Evolutionary conservation across 129 eudicot species (phyloP).

Genomic region (Ambrosia trifida): DNA sequence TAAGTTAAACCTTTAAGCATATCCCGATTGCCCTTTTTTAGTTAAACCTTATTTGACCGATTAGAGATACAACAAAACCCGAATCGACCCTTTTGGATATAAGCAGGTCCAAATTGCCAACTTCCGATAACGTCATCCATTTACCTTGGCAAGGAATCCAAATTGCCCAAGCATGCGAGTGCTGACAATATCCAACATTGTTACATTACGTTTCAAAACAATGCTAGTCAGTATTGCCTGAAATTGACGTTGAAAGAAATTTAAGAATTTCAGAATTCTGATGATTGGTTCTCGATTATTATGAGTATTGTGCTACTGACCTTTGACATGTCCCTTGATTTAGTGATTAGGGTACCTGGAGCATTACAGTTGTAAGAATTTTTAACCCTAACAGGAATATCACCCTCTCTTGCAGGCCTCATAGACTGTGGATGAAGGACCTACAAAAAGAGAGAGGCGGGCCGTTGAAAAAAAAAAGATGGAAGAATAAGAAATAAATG

Average conservation of each 20-base stretch:
- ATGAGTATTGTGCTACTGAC: constrained; percentile 34
- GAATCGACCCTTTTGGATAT: too few species aligned
- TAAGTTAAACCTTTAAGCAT: too few species aligned
- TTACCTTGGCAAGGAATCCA: constrained; percentile 91
- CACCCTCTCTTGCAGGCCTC: constrained; percentile 99
- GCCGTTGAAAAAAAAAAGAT: too few species aligned
- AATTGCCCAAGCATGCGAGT: constrained; percentile 91
- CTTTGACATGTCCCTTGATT: constrained; percentile 84
- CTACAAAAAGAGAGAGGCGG: constrained; percentile 33
- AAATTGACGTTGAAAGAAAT: background rate
- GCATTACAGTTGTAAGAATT: constrained; percentile 94
- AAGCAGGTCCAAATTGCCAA: too few species aligned
- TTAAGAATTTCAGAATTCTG: background rate
- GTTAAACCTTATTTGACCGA: too few species aligned
- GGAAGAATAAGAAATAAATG: constrained; percentile 3
- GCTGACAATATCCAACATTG: constrained; percentile 88
- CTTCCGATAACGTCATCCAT: background rate
- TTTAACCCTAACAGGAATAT: constrained; percentile 93
- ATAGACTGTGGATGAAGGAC: constrained; percentile 98
- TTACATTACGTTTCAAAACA: constrained; percentile 87
- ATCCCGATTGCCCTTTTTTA: too few species aligned
- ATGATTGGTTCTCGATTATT: background rate
- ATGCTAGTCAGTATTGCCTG: constrained; percentile 83
- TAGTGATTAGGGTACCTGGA: constrained; percentile 92
- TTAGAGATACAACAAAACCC: too few species aligned